These are phyloP conservation scores for Penicillium maclennaniae DNA, from an alignment of 495 filamentous ascomycete genomes.

Conservation along the genomic window DNA sequence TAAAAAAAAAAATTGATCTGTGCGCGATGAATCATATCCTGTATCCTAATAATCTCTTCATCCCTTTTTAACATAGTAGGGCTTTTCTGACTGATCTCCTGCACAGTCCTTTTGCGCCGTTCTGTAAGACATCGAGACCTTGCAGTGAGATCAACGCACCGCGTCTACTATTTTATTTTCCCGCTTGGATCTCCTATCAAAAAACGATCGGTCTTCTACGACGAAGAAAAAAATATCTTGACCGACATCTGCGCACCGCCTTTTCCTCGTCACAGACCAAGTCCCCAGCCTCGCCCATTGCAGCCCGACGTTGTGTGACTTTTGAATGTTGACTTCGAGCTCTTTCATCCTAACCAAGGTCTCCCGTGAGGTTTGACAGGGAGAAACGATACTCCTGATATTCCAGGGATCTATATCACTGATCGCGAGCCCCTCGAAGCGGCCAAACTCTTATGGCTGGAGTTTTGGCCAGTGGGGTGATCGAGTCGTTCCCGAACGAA, in stretches of 20 bases:
- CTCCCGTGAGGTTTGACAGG: background rate
- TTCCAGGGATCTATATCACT: background rate
- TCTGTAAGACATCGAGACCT: constrained; percentile 24
- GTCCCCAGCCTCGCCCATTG: constrained; percentile 30
- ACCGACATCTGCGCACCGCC: constrained; percentile 25
- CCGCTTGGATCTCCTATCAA: constrained; percentile 3
- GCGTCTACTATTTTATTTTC: constrained; percentile 11
- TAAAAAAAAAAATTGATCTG: constrained; percentile 13
- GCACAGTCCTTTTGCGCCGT: constrained; percentile 26
- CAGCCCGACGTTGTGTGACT: constrained; percentile 32
- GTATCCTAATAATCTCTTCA: constrained; percentile 1
- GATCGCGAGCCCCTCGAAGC: constrained; percentile 1
- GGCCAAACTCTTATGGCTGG: constrained; percentile 39
- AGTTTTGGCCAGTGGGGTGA: constrained; percentile 31
- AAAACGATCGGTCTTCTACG: background rate
- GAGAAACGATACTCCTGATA: background rate
- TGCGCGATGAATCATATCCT: constrained; percentile 30
- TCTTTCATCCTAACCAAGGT: background rate
- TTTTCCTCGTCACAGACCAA: constrained; percentile 20
- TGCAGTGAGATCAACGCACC: constrained; percentile 26
- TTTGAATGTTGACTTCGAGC: constrained; percentile 12
- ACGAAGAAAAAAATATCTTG: constrained; percentile 7
- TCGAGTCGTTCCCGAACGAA: constrained; percentile 30
- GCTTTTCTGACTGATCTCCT: constrained; percentile 19
- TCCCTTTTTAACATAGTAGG: constrained; percentile 6